Evolutionary conservation across 1,139 yeast genomes (phyloP), one percentile per base, ranked within the genome.

Genomic region (Taiozyma sp.): DNA sequence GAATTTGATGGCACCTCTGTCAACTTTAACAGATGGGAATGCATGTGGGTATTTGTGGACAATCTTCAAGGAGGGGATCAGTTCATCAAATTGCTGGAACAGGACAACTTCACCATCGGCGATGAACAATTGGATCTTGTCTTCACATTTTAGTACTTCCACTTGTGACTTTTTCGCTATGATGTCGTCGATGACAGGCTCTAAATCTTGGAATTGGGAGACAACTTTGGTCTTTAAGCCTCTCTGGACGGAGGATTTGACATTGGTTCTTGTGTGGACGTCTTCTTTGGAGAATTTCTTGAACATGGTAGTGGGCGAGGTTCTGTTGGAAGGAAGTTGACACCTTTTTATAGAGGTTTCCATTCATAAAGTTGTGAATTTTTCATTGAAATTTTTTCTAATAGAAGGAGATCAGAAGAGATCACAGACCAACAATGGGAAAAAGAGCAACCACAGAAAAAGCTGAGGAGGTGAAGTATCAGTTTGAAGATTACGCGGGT

Each of bases 1-100:
- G 64, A 92, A 92, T 70, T 92, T 92, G 66, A 92, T 91, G 48
- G 98, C 99, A 53, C 99, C 99, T 68, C 97, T 79, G 66, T 92
- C 99, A 12, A 92, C 98, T 64, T 85, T 88, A 39, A 92, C 96
- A 44, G 80, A 74, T 36, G 97, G 97, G 71, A 92, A 91, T 40
- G 84, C 80, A 10, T 78, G 76, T 8, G 96, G 96, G 64, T 83
- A 88, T 67, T 84, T 84, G 70, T 92, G 98, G 30, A 92, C 91
- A 22, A 89, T 71, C 59, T 76, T 78, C 59, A 92, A 75, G 39
- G 90, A 73, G 16, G 98, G 98, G 53, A 89, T 79, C 60, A 90
- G 70, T 57, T 87, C 97, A 64, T 89, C 89, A 59, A 87, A 91
- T 59, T 87, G 87, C 69, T 92, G 97, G 68, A 83, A 87, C 60